These are phyloP conservation scores for Zizania palustris DNA, from an alignment of 202 grass and related monocot genomes.

Conservation along the genomic window DNA sequence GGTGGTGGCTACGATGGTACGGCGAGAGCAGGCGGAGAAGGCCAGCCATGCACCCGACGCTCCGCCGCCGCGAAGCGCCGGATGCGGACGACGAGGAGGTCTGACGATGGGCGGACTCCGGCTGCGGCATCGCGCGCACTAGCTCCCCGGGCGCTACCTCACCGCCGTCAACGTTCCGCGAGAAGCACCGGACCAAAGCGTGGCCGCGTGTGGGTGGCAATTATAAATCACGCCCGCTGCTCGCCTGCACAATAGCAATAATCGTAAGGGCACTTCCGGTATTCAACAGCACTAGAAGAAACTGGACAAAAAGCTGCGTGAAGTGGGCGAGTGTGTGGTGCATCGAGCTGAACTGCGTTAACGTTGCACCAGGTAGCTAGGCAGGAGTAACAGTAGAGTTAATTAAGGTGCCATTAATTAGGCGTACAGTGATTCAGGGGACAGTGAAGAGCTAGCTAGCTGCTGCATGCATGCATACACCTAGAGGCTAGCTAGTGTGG, in stretches of 20 bases:
- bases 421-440: neutral
- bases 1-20: conserved; percentile 62
- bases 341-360: conserved; percentile 23
- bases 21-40: conserved; percentile 79
- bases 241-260: fast-evolving
- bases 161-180: neutral
- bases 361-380: conserved; percentile 7
- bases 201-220: conserved; percentile 35
- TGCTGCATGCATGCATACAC: neutral
- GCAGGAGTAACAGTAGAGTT: neutral
- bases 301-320: conserved; percentile 47
- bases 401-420: conserved; percentile 17
- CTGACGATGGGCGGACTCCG: conserved; percentile 45
- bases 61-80: conserved; percentile 34
- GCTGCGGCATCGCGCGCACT: conserved; percentile 20
- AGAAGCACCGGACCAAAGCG: conserved; percentile 22
- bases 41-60: conserved; percentile 84
- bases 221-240: conserved; percentile 19
- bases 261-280: neutral
- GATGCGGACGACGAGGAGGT: conserved; percentile 39
- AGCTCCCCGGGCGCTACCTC: neutral
- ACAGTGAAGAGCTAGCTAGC: neutral
- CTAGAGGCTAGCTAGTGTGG: neutral
- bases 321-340: neutral
- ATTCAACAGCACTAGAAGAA: neutral